Conservation (phyloP, 2,329 filamentous ascomycete genomes). For the Fusarium austroafricanum region DNA sequence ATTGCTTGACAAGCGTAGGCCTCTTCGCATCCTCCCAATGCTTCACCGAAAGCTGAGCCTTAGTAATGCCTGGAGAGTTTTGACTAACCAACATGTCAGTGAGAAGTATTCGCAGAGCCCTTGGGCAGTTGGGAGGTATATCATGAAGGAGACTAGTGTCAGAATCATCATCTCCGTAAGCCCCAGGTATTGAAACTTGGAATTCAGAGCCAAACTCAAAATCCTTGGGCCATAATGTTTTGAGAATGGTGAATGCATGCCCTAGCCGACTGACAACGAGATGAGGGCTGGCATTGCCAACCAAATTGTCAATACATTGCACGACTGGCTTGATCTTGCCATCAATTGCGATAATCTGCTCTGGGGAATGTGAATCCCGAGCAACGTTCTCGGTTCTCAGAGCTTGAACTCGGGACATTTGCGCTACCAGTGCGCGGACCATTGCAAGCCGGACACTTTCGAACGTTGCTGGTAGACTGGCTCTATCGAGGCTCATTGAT, state of each 20-base stretch:
- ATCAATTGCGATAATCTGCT: not conserved
- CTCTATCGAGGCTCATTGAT: not conserved
- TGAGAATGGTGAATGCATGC: not conserved
- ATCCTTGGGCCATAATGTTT: not conserved
- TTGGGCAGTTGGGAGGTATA: not conserved
- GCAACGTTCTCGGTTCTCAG: not conserved
- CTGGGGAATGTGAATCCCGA: not conserved
- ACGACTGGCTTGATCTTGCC: not conserved
- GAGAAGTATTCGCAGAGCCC: not conserved
- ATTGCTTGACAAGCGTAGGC: not conserved
- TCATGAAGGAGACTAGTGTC: not conserved
- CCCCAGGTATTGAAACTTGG: not conserved
- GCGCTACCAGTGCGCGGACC: not conserved
- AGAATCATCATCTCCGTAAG: not conserved
- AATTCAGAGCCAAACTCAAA: not conserved
- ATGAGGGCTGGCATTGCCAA: not conserved
- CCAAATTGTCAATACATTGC: not conserved
- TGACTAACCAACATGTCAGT: not conserved
- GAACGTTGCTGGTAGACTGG: not conserved
- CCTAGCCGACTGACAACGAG: not conserved
- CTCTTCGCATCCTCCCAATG: not conserved
- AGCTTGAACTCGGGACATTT: not conserved
- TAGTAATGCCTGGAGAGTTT: not conserved
- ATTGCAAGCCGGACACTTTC: constrained; percentile 2
- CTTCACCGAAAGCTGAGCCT: not conserved